Conservation (phyloP, 2,329 filamentous ascomycete genomes). For the Penicillium sp. region DNA sequence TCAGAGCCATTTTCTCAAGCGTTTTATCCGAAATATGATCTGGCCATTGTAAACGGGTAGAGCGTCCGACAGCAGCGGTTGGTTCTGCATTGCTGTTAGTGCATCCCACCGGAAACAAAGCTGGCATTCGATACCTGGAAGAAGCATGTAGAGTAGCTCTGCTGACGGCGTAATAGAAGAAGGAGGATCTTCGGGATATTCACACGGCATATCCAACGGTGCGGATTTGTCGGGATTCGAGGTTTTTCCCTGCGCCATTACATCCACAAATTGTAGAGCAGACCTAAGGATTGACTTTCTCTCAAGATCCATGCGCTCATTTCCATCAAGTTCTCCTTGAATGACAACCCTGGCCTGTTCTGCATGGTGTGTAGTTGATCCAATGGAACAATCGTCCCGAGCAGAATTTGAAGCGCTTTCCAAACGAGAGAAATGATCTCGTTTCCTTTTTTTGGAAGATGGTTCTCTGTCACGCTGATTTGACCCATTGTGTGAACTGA, state of each 20-base stretch:
- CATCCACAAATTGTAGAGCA: constrained; percentile 23
- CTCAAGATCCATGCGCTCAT: constrained; percentile 18
- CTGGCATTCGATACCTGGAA: constrained; percentile 10
- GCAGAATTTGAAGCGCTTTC: constrained; percentile 6
- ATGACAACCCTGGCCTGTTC: constrained; percentile 27
- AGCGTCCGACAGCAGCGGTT: background rate
- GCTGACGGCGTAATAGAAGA: constrained; percentile 17
- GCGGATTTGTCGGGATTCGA: background rate
- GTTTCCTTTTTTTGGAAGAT: constrained; percentile 8
- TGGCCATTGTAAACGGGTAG: constrained; percentile 22
- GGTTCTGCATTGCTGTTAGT: constrained; percentile 11
- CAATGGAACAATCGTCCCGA: constrained; percentile 3
- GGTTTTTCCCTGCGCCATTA: constrained; percentile 9
- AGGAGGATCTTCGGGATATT: constrained; percentile 2
- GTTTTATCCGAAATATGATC: constrained; percentile 28
- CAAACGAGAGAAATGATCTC: background rate
- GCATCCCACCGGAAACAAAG: background rate
- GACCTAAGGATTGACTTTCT: constrained; percentile 21
- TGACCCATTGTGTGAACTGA: background rate
- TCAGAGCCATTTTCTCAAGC: constrained; percentile 21
- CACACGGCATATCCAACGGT: background rate
- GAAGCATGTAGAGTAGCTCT: constrained; percentile 29
- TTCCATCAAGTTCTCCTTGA: constrained; percentile 23
- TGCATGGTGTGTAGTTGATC: constrained; percentile 25
- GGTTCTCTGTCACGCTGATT: background rate